Evolutionary conservation across 1,284 basidiomycete genomes (phyloP).

Genomic region (Inonotus obliquus): DNA sequence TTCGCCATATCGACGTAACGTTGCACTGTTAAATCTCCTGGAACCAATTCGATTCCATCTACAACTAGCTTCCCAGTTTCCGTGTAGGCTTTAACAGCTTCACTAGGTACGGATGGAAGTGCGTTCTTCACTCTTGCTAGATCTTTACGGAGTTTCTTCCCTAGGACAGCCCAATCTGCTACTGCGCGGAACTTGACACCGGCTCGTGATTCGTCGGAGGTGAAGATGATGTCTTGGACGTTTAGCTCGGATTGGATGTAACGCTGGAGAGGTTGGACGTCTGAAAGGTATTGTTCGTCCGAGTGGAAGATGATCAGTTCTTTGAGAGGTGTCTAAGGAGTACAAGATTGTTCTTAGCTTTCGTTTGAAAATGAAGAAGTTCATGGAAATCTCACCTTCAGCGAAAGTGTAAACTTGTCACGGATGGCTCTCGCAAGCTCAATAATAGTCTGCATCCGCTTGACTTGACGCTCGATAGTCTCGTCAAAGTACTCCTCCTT

Average conservation of each 20-base stretch:
- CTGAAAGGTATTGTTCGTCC: slow-evolving; percentile 79
- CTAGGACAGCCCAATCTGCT: slow-evolving; percentile 95
- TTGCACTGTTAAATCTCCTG: slow-evolving; percentile 88
- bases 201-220: slow-evolving; percentile 80
- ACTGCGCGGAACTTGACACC: slow-evolving; percentile 90
- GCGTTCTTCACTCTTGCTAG: slow-evolving; percentile 87
- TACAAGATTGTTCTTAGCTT: background rate
- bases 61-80: slow-evolving; percentile 77
- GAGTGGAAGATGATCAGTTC: slow-evolving; percentile 95
- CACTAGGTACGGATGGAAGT: slow-evolving; percentile 77
- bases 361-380: background rate
- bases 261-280: slow-evolving; percentile 79
- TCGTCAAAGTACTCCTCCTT: slow-evolving; percentile 95
- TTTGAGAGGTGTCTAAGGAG: slow-evolving; percentile 80
- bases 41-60: slow-evolving; percentile 85
- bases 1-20: slow-evolving; percentile 82
- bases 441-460: slow-evolving; percentile 93
- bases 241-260: slow-evolving; percentile 98
- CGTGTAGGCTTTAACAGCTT: slow-evolving; percentile 80
- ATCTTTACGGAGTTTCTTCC: slow-evolving; percentile 93
- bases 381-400: slow-evolving; percentile 68
- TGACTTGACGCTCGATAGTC: slow-evolving; percentile 94
- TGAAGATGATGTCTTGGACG: slow-evolving; percentile 86
- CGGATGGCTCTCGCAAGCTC: slow-evolving; percentile 89
- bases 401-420: slow-evolving; percentile 83